Percentiles rank a stretch among this genome's conserved stretches.
Conservation (phyloP, 305 asterid species). For the Lippia alba region DNA sequence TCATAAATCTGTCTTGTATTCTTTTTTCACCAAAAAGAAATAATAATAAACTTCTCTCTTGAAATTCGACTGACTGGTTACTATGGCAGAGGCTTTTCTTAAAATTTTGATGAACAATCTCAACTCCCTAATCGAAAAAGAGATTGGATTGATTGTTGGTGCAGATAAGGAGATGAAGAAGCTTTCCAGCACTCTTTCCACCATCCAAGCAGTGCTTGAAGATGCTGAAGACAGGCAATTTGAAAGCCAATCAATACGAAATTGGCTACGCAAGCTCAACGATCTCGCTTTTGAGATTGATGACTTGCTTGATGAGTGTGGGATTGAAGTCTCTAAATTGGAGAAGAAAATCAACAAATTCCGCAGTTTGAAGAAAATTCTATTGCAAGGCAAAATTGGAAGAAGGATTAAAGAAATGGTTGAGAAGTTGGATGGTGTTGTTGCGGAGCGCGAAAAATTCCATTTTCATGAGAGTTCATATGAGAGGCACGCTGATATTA, state of each 20-base stretch:
- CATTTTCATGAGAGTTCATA: background rate
- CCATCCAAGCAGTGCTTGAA: no score
- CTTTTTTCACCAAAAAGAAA: no score
- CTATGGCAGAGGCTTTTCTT: constrained; percentile 24
- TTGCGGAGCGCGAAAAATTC: background rate
- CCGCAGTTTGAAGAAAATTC: no score
- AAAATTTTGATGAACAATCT: constrained; percentile 15
- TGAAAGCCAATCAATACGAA: no score
- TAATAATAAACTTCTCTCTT: no score
- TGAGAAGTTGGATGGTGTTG: background rate
- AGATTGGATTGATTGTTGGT: background rate
- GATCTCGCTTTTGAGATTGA: background rate
- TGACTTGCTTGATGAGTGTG: constrained; percentile 1
- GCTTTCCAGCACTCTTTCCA: no score
- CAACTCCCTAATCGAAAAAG: background rate
- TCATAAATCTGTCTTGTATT: no score
- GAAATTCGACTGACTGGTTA: background rate
- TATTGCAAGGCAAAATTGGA: no score
- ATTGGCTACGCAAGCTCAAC: no score
- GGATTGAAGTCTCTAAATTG: background rate
- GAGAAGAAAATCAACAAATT: background rate
- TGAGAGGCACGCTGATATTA: background rate
- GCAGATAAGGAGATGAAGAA: constrained; percentile 19
- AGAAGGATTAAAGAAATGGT: no score
- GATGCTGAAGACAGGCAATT: no score